Base-by-base conservation (phyloP, 495 filamentous ascomycete species). In the Tuber calosporum region DNA sequence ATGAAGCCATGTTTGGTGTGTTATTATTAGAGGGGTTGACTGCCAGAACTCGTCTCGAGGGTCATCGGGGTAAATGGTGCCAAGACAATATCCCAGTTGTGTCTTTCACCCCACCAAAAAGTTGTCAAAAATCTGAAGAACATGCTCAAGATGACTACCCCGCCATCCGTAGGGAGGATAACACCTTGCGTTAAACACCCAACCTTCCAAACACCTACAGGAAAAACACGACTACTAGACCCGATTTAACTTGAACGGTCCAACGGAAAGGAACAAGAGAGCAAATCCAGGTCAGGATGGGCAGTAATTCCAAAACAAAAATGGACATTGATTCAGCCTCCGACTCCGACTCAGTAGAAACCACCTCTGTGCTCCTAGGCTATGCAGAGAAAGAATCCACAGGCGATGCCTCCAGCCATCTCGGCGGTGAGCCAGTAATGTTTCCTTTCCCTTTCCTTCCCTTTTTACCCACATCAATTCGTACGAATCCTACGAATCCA, bases 291-390 rank as follows among this genome's bases (percentile, higher is more conserved):
- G 9, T 2, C 43, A 26, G 37, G 34, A 58, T 62, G 62, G 58
- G 40, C 34, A 69, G 71, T 13, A 66, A 41, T 68, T 20, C 70
- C 22, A 36, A 67, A 38, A 67, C 38, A 53, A 73, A 71, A 72
- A 97, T 97, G 94, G 84, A 87, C 26, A 92, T 96, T 81, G 92
- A 95, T 77, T 94, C 91, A 81, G 94, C 97, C 80, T 92, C 92
- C 41, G 92, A 91, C 4, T 87, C 83, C 9, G 92, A 92, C 74
- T 93, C 77, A 62, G 69, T 90, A 80, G 92, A 89, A 15, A 92
- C 94, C 81, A 99, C 95, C 26, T 91, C 89, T 77, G 93, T 97
- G 8, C 88, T 97, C 1, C 88, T 99, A 36, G 95, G 95, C 26
- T 98, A 96, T 82, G 90, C 94, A 9, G 92, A 92, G 0, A 91